Conservation (phyloP, 805 yeast species). For the Blastobotrys mokoenaii region DNA sequence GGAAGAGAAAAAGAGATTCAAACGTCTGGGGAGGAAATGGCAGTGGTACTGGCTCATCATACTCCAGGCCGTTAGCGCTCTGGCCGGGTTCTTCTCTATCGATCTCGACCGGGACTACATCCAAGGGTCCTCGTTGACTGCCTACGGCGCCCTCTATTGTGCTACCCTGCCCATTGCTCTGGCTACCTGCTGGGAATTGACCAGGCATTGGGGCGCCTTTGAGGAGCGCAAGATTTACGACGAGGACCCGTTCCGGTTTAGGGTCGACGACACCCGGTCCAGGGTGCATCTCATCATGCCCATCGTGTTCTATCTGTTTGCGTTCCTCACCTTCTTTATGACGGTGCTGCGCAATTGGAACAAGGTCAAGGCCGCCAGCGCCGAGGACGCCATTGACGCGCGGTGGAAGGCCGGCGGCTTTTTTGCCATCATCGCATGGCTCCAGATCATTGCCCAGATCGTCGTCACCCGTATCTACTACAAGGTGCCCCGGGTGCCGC, state of each 20-base stretch:
- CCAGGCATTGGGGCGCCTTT: slow-evolving; percentile 25
- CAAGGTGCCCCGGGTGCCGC: slow-evolving; percentile 15
- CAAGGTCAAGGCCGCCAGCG: slow-evolving; percentile 5
- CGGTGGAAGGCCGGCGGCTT: slow-evolving; percentile 24
- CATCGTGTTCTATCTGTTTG: slow-evolving; percentile 19
- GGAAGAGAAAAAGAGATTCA: slow-evolving; percentile 17
- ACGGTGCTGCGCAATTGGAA: slow-evolving; percentile 24
- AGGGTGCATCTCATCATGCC: slow-evolving; percentile 19
- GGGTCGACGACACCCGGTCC: slow-evolving; percentile 16
- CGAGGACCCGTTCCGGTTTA: slow-evolving; percentile 20
- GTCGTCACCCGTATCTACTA: slow-evolving; percentile 16
- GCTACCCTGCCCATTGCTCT: slow-evolving; percentile 17
- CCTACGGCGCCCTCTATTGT: slow-evolving; percentile 19
- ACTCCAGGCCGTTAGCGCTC: slow-evolving; percentile 17
- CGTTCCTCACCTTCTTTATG: slow-evolving; percentile 18
- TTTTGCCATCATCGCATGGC: slow-evolving; percentile 18
- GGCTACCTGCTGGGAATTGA: slow-evolving; percentile 21
- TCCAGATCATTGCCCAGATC: slow-evolving; percentile 14
- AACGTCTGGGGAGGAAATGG: slow-evolving; percentile 20
- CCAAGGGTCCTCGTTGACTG: slow-evolving; percentile 20
- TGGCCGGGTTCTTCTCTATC: slow-evolving; percentile 24
- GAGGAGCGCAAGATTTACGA: slow-evolving; percentile 22
- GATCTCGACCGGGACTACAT: slow-evolving; percentile 24
- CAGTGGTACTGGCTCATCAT: slow-evolving; percentile 26
- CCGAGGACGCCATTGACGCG: slow-evolving; percentile 8